These are phyloP conservation scores for Vigna trinervia DNA, from an alignment of 306 rosid species.

Conservation along the genomic window DNA sequence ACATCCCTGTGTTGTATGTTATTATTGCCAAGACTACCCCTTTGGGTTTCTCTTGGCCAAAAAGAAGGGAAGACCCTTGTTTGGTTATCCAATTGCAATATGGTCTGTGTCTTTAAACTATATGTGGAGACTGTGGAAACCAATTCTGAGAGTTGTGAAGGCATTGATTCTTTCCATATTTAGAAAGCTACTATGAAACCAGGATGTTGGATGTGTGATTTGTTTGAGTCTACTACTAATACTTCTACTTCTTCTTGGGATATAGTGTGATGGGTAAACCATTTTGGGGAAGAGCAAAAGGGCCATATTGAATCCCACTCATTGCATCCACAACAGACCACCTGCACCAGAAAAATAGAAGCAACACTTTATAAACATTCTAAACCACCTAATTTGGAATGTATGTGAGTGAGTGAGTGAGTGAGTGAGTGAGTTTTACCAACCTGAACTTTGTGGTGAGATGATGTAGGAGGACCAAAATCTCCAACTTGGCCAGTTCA, in stretches of 20 bases:
- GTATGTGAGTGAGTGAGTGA: not conserved
- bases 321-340: constrained; percentile 75
- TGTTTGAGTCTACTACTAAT: constrained; percentile 26
- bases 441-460: constrained; percentile 93
- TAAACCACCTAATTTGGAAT: constrained; percentile 44
- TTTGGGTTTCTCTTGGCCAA: constrained; percentile 45
- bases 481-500: constrained; percentile 94
- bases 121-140: constrained; percentile 21
- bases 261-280: constrained; percentile 83
- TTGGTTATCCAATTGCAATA: constrained; percentile 29
- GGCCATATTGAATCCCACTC: constrained; percentile 94
- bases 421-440: constrained; percentile 40
- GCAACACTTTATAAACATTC: constrained; percentile 30
- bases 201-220: constrained; percentile 27
- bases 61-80: constrained; percentile 48
- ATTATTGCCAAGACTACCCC: constrained; percentile 45
- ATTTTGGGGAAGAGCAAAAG: constrained; percentile 94
- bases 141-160: constrained; percentile 32
- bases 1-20: constrained; percentile 40
- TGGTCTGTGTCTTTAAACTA: constrained; percentile 9
- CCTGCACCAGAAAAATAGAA: constrained; percentile 53
- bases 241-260: constrained; percentile 46
- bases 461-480: constrained; percentile 85
- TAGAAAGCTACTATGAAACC: constrained; percentile 30
- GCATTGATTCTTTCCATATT: constrained; percentile 44